phyloP scores from a whole-genome alignment of 176 grass and related monocot species.

The Cocos nucifera region DNA sequence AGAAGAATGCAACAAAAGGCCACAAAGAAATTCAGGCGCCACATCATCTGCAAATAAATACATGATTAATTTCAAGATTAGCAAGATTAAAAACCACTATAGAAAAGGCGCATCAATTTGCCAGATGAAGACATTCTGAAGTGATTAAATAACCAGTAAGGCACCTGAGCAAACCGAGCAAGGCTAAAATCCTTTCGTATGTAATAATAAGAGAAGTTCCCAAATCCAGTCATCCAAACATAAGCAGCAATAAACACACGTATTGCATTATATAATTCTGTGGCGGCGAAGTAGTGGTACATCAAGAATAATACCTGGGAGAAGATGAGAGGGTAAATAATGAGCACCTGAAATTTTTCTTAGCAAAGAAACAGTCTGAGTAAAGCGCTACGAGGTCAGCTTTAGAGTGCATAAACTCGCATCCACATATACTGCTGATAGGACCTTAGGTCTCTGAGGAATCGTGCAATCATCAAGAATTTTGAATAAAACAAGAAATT shows the following conservation, averaged over 20 bases:
- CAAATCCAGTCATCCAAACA: constrained; percentile 36
- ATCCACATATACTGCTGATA: no score
- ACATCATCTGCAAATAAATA: constrained; percentile 69
- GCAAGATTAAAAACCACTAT: constrained; percentile 1
- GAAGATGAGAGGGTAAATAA: constrained; percentile 6
- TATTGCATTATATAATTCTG: constrained; percentile 37
- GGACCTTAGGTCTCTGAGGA: no score
- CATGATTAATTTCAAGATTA: not conserved
- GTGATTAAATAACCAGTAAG: no score
- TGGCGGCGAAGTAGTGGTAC: constrained; percentile 41
- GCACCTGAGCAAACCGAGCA: constrained; percentile 34
- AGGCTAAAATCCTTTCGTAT: constrained; percentile 34
- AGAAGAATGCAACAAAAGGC: constrained; percentile 79
- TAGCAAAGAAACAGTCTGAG: not conserved
- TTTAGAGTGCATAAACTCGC: not conserved
- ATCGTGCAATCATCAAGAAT: no score
- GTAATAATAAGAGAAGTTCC: constrained; percentile 42
- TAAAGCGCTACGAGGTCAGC: not conserved
- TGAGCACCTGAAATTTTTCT: not conserved
- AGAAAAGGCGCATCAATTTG: not conserved
- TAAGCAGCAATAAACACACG: constrained; percentile 32
- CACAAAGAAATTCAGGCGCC: constrained; percentile 36
- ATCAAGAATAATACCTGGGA: constrained; percentile 35
- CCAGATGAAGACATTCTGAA: not conserved
- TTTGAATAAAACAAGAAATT: no score